Percentiles rank a stretch among this genome's conserved stretches.
Evolutionary conservation across 768 basidiomycete genomes (phyloP).

Genomic region (Gymnopilus dilepis): DNA sequence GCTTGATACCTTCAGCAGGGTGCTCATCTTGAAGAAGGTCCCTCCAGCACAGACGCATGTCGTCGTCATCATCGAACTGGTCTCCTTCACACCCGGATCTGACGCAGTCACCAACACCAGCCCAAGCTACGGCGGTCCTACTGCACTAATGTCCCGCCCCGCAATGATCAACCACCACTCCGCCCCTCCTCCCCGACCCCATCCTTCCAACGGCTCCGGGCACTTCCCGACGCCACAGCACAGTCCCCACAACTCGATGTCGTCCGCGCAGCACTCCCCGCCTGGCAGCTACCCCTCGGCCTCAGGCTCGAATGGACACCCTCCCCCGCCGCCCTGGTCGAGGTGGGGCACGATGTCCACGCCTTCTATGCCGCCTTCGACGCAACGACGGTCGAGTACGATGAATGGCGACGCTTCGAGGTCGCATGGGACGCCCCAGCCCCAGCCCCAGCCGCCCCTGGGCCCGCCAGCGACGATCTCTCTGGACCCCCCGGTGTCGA

Average conservation of each 20-base stretch:
- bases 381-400: constrained; percentile 43
- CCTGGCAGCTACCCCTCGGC: constrained; percentile 20
- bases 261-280: constrained; percentile 26
- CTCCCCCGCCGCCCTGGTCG: constrained; percentile 51
- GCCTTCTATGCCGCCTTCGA: constrained; percentile 49
- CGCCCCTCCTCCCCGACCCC: constrained; percentile 23
- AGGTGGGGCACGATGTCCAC: constrained; percentile 53
- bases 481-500: constrained; percentile 27
- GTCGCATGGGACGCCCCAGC: constrained; percentile 39
- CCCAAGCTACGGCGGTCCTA: constrained; percentile 27
- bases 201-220: constrained; percentile 16
- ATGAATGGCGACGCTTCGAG: constrained; percentile 34
- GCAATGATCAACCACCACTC: constrained; percentile 24
- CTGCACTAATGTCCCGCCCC: constrained; percentile 28
- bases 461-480: constrained; percentile 34
- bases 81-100: constrained; percentile 60
- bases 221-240: constrained; percentile 15
- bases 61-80: constrained; percentile 75
- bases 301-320: constrained; percentile 18
- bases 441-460: too few relatives aligned
- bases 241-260: constrained; percentile 14
- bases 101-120: constrained; percentile 37
- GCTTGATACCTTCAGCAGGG: constrained; percentile 75
- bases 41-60: constrained; percentile 67
- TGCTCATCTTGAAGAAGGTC: constrained; percentile 71